These are phyloP conservation scores for Baorangia bicolor DNA, from an alignment of 768 basidiomycete species.

Conservation along the genomic window DNA sequence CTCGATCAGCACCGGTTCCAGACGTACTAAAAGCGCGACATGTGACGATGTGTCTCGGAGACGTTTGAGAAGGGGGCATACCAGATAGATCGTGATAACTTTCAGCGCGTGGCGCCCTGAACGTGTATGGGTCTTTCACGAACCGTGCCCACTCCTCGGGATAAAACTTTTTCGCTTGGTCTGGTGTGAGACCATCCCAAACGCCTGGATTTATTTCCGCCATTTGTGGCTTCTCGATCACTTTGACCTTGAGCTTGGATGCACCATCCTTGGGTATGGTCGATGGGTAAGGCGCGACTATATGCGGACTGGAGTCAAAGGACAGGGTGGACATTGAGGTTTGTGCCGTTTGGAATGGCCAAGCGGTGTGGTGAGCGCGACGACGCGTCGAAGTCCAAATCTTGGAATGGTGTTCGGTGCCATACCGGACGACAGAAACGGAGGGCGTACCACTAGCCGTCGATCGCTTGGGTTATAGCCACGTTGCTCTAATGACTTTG, in stretches of 20 bases:
- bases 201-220: constrained; percentile 96
- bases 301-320: constrained; percentile 1
- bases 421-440: background rate
- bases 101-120: constrained; percentile 90
- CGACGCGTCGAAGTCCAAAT: constrained; percentile 97
- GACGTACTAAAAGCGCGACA: constrained; percentile 58
- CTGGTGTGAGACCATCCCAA: constrained; percentile 93
- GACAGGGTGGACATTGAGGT: constrained; percentile 13
- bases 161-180: constrained; percentile 86
- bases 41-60: background rate
- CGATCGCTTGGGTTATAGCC: constrained; percentile 61
- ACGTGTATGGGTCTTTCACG: constrained; percentile 89
- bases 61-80: constrained; percentile 31
- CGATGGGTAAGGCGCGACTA: background rate
- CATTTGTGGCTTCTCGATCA: constrained; percentile 96
- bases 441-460: constrained; percentile 58
- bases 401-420: constrained; percentile 38
- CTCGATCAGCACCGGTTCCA: constrained; percentile 93
- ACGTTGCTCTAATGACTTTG: constrained; percentile 70
- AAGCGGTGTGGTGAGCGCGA: constrained; percentile 91
- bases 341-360: constrained; percentile 72
- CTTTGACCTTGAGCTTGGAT: constrained; percentile 58
- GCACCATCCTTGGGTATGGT: constrained; percentile 3
- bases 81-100: constrained; percentile 95
- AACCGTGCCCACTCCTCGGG: constrained; percentile 95